Conservation (phyloP, 495 filamentous ascomycete species). For the Rusavskia elegans region DNA sequence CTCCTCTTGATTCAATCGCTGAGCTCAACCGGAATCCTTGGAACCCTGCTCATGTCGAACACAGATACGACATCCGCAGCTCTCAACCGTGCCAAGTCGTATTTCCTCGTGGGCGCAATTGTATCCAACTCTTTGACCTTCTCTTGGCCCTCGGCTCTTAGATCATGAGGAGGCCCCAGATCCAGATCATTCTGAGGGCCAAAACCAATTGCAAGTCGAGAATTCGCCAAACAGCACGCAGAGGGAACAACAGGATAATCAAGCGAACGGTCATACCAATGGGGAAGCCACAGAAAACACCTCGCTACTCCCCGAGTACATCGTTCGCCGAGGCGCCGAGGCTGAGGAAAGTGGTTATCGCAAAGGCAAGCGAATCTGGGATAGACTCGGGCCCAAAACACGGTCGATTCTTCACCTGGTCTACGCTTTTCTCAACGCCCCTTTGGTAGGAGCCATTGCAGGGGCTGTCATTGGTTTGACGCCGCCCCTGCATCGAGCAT, state of each 20-base stretch:
- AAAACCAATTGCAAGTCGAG: conserved; percentile 14
- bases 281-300: conserved; percentile 30
- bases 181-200: conserved; percentile 16
- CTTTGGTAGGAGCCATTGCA: conserved; percentile 46
- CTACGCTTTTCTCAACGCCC: conserved; percentile 44
- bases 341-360: conserved; percentile 14
- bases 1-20: conserved; percentile 52
- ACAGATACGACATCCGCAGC: conserved; percentile 33
- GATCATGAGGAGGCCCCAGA: conserved; percentile 27
- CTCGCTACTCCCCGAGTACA: conserved; percentile 27
- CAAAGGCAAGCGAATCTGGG: conserved; percentile 20
- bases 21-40: conserved; percentile 46
- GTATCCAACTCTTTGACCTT: conserved; percentile 49
- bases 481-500: conserved; percentile 44
- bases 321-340: conserved; percentile 12
- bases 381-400: conserved; percentile 18
- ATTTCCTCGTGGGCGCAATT: conserved; percentile 52
- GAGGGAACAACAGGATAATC: conserved; percentile 13
- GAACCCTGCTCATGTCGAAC: conserved; percentile 28
- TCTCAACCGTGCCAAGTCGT: conserved; percentile 49
- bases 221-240: not conserved
- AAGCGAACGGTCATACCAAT: conserved; percentile 2
- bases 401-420: conserved; percentile 27
- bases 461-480: conserved; percentile 47
- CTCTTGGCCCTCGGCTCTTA: conserved; percentile 43